Conservation (phyloP, 2,329 filamentous ascomycete genomes). For the Spiromastix sp. region DNA sequence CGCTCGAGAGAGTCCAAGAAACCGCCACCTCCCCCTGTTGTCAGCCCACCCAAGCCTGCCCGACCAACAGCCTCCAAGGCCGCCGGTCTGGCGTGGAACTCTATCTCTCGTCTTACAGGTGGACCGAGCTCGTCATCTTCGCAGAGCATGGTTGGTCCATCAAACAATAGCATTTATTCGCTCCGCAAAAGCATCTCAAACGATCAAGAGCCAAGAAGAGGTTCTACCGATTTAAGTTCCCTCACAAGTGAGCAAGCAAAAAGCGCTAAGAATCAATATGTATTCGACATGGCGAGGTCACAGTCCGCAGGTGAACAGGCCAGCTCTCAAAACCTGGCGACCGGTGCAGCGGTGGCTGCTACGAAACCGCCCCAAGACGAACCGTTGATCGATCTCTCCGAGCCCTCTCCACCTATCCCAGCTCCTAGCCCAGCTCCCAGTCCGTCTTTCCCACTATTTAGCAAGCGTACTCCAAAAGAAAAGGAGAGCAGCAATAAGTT, state of each 20-base stretch:
- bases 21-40: conserved; percentile 22
- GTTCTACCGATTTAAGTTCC: too few relatives aligned
- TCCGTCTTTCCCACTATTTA: too few relatives aligned
- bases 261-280: too few relatives aligned
- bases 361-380: conserved; percentile 7
- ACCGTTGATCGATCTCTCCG: conserved; percentile 4
- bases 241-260: too few relatives aligned
- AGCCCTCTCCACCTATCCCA: conserved; percentile 6
- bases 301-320: conserved; percentile 8
- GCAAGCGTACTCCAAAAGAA: too few relatives aligned
- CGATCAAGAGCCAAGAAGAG: conserved; percentile 13
- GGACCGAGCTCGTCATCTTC: conserved; percentile 13
- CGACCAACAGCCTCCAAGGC: conserved; percentile 46
- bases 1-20: conserved; percentile 38
- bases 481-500: too few relatives aligned
- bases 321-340: conserved; percentile 5
- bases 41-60: conserved; percentile 4
- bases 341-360: conserved; percentile 11
- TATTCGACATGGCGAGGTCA: conserved; percentile 1
- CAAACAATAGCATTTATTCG: conserved; percentile 14
- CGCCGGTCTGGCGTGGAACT: conserved; percentile 52
- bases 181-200: conserved; percentile 18
- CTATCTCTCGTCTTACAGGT: conserved; percentile 20
- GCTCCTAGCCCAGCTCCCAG: not conserved
- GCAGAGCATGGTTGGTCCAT: too few relatives aligned